These are phyloP conservation scores for Erysimum pusillum DNA, from an alignment of 441 rosid genomes.

Conservation along the genomic window DNA sequence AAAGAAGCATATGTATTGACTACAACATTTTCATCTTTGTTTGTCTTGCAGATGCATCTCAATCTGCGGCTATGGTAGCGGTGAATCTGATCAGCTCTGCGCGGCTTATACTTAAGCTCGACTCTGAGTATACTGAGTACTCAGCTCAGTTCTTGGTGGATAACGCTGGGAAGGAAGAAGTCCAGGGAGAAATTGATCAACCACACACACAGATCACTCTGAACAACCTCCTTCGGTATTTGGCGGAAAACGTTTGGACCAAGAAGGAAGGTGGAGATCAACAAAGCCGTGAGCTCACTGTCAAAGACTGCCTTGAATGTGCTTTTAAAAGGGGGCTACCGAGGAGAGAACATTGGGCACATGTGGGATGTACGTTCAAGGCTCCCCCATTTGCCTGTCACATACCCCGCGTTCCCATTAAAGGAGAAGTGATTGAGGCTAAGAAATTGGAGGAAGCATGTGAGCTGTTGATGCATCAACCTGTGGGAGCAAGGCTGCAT, in stretches of 20 bases:
- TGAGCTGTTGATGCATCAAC: not conserved
- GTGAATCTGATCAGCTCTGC: constrained; percentile 23
- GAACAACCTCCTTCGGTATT: not conserved
- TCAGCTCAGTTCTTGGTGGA: constrained; percentile 35
- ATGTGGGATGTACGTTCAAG: constrained; percentile 15
- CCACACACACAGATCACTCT: not conserved
- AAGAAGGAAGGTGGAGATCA: constrained; percentile 2
- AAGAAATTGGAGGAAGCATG: not conserved
- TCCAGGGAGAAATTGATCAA: constrained; percentile 8
- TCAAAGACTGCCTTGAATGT: not conserved
- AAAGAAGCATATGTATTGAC: not conserved
- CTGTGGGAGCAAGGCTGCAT: constrained; percentile 34
- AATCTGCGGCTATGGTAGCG: constrained; percentile 19
- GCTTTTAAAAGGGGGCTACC: not conserved
- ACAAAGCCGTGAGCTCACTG: not conserved
- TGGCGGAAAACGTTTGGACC: constrained; percentile 13
- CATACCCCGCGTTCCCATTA: constrained; percentile 21
- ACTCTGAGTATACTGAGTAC: constrained; percentile 21
- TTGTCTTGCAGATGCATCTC: constrained; percentile 26
- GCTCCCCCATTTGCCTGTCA: constrained; percentile 10
- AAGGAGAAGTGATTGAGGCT: constrained; percentile 25
- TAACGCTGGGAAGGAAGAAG: constrained; percentile 6
- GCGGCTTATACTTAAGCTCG: constrained; percentile 4
- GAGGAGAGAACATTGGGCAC: constrained; percentile 16
- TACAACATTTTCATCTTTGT: not conserved